A percentile compares a stretch with the other conserved stretches of the same genome.
Evolutionary conservation across 2,329 filamentous ascomycete species (phyloP).

Genomic region (Colletotrichum musicola): DNA sequence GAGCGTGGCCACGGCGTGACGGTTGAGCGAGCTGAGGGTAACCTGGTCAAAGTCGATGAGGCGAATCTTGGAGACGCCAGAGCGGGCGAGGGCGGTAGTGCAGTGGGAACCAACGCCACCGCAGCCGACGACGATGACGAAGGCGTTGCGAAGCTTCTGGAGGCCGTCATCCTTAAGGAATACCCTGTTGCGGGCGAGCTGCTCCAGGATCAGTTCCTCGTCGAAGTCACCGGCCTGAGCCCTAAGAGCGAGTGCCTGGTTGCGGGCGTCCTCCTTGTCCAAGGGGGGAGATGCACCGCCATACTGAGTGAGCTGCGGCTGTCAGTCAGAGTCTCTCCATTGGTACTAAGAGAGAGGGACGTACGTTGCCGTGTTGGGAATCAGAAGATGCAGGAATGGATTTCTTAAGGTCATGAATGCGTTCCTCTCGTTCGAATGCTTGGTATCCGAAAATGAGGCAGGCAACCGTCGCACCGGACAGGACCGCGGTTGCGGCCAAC

Average conservation of each 20-base stretch:
- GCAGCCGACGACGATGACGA: conserved; percentile 91
- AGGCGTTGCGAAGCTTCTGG: conserved; percentile 81
- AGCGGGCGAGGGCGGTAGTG: conserved; percentile 85
- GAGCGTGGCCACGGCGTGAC: conserved; percentile 94
- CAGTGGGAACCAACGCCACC: conserved; percentile 97
- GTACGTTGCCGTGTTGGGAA: conserved; percentile 49
- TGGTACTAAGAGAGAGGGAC: background rate
- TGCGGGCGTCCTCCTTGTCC: conserved; percentile 73
- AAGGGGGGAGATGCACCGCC: conserved; percentile 64
- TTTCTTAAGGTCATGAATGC: conserved; percentile 68
- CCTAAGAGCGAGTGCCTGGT: conserved; percentile 68
- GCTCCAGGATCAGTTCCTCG: conserved; percentile 90
- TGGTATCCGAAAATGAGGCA: conserved; percentile 74
- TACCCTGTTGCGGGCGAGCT: conserved; percentile 91
- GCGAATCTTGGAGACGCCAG: conserved; percentile 87
- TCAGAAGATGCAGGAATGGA: conserved; percentile 64
- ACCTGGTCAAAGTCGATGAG: conserved; percentile 99
- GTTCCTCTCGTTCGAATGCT: conserved; percentile 66
- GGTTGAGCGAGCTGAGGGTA: conserved; percentile 90
- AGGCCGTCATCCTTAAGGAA: conserved; percentile 90
- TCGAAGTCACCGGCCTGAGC: conserved; percentile 75
- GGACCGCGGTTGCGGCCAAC: conserved; percentile 77
- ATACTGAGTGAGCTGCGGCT: conserved; percentile 69
- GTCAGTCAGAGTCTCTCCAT: conserved; percentile 40
- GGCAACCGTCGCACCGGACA: conserved; percentile 72